phyloP scores from a whole-genome alignment of 371 early-diverging fungal species.

The Sporodiniella umbellata region DNA sequence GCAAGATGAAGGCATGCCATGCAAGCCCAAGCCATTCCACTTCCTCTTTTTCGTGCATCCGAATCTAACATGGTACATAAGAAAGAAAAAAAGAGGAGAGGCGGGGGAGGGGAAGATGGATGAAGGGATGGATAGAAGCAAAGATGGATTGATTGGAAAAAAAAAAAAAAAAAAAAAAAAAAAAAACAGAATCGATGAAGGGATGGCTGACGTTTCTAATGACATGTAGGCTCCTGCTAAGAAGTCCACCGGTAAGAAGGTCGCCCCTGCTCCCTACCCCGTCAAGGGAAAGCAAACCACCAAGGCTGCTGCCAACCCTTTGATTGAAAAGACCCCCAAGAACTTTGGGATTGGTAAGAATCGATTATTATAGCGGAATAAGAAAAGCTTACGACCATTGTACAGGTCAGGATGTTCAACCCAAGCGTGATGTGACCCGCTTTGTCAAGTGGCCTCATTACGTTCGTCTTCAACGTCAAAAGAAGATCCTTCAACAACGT shows the following conservation, averaged over 20 bases:
- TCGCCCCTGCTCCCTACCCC: conserved; percentile 87
- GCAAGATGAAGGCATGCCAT: too few species aligned
- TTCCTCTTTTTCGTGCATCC: conserved; percentile 24
- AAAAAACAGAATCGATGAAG: background rate
- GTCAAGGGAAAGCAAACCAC: conserved; percentile 63
- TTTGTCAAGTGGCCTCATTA: conserved; percentile 98
- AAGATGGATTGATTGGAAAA: too few species aligned
- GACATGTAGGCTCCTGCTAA: conserved; percentile 25
- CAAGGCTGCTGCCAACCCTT: conserved; percentile 79
- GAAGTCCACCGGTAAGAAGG: conserved; percentile 79
- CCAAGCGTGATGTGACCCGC: conserved; percentile 92
- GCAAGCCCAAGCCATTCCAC: background rate
- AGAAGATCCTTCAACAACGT: conserved; percentile 94
- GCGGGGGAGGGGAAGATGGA: conserved; percentile 4
- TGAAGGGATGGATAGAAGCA: conserved; percentile 17
- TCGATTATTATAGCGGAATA: too few species aligned
- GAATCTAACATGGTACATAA: conserved; percentile 15
- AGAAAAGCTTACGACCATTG: background rate
- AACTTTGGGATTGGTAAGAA: conserved; percentile 88
- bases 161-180: too few species aligned
- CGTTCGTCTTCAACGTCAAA: conserved; percentile 96
- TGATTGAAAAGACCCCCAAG: conserved; percentile 87
- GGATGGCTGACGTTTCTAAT: background rate
- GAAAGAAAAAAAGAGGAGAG: background rate
- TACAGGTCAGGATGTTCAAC: conserved; percentile 86